phyloP scores from a whole-genome alignment of 768 basidiomycete genomes.

The Rhodocollybia butyracea region DNA sequence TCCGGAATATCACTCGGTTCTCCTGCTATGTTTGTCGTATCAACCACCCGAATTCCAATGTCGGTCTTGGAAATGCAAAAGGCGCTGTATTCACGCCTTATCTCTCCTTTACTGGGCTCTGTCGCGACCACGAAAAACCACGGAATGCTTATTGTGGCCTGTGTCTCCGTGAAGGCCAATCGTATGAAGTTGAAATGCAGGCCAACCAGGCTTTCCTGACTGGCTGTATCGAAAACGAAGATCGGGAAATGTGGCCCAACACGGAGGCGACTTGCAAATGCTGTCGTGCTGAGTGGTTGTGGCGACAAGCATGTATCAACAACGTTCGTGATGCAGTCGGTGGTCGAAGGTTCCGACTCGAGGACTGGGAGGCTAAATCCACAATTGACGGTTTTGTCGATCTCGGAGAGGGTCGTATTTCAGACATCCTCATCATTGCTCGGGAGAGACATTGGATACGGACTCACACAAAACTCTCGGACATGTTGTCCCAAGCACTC shows the following conservation, averaged over 20 bases:
- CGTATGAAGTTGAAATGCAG: constrained; percentile 28
- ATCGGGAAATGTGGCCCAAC: constrained; percentile 62
- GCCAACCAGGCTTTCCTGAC: constrained; percentile 31
- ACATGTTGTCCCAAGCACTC: constrained; percentile 65
- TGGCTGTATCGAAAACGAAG: constrained; percentile 66
- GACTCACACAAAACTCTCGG: constrained; percentile 58
- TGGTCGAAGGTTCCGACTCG: constrained; percentile 10
- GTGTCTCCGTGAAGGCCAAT: constrained; percentile 63
- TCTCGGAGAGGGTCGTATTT: constrained; percentile 64
- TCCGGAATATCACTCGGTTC: constrained; percentile 50
- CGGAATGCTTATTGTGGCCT: constrained; percentile 56
- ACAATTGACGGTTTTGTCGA: constrained; percentile 72
- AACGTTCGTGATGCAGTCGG: constrained; percentile 1
- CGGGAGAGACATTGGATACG: constrained; percentile 73
- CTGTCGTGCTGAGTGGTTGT: constrained; percentile 66
- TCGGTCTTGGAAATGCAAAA: constrained; percentile 53
- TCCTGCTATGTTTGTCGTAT: constrained; percentile 70
- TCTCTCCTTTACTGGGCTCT: constrained; percentile 47
- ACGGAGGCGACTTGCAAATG: constrained; percentile 65
- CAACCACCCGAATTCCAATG: constrained; percentile 49
- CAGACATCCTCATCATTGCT: constrained; percentile 56
- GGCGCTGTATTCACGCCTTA: constrained; percentile 37
- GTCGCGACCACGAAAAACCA: constrained; percentile 62
- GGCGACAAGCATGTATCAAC: constrained; percentile 23
- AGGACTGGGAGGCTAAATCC: constrained; percentile 52